Base-by-base conservation (phyloP, 306 rosid species). In the Rosa rugosa region DNA sequence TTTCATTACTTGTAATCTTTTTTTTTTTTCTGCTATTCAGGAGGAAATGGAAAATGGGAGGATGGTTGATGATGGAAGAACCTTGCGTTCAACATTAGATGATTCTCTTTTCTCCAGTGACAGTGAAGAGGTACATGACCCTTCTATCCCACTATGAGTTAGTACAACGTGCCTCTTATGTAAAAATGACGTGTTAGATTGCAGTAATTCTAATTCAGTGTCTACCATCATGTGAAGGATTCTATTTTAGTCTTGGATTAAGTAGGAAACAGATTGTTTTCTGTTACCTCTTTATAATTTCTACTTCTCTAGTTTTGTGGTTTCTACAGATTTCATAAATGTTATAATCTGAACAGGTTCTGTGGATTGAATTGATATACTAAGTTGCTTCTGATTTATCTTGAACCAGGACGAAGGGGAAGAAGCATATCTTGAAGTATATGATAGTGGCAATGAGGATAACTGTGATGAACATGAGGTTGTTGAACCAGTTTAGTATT, bases 21-120 rank as follows among this genome's bases (percentile, higher is more conserved):
- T 59, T 50, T 20, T 68, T 51, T 50, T 13, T 75, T 77, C 62
- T 79, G 79, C 57, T 80, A 41, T 71, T 78, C 89, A 94, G 98
- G 93, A 85, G 76, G 97, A 89, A 74, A 81, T 70, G 80, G 81
- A 54, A 75, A 89, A 57, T 60, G 91, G 90, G 86, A 86, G 76
- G 73, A 81, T 78, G 71, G 69, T 77, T 51, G 80, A 81, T 75
- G 85, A 36, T 41, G 83, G 79, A 79, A 72, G 72, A 82, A 72
- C 76, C 68, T 16, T 76, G 57, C 77, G 79, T 54, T 62, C 88
- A 54, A 62, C 82, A 36, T 22, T 60, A 60, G 78, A 46, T 63
- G 79, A 73, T 83, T 79, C 69, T 80, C 75, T 71, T 79, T 84
- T 83, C 62, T 84, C 90, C 63, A 77, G 81, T 75, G 90, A 87